These are phyloP conservation scores for Clohesyomyces aquaticus DNA, from an alignment of 495 filamentous ascomycete species.

Conservation along the genomic window DNA sequence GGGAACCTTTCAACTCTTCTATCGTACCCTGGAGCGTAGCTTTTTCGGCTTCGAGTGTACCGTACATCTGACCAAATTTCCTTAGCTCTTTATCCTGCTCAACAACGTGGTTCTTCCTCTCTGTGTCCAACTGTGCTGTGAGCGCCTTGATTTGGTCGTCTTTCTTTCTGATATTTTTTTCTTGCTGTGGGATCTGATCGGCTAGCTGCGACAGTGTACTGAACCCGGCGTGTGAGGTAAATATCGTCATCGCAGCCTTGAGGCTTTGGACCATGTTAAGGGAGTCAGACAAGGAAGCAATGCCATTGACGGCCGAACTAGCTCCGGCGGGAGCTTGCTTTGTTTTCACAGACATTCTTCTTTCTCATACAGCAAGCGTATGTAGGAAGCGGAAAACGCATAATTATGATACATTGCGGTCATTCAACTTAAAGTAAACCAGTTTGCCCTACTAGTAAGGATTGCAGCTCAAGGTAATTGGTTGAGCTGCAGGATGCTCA, in stretches of 20 bases:
- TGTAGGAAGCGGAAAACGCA: background rate
- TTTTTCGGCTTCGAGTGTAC: background rate
- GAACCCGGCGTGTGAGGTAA: background rate
- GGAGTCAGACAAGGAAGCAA: background rate
- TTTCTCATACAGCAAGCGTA: background rate
- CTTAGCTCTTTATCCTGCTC: background rate
- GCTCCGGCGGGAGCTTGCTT: background rate
- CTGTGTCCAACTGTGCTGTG: background rate
- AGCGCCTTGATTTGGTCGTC: background rate
- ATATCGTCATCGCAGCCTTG: background rate
- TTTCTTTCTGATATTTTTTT: background rate
- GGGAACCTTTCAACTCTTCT: background rate
- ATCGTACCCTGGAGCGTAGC: background rate
- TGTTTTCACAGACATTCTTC: background rate
- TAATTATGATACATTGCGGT: background rate
- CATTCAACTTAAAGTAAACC: background rate
- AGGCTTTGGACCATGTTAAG: background rate
- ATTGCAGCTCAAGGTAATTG: background rate
- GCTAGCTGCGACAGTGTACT: background rate
- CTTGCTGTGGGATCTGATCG: background rate
- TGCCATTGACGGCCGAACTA: background rate
- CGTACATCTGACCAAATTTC: background rate
- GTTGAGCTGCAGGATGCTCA: no score
- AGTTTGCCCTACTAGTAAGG: background rate
- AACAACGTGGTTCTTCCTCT: background rate